A percentile compares a stretch with the other conserved stretches of the same genome.
phyloP scores from a whole-genome alignment of 2,329 filamentous ascomycete species.

The Trichoderma citrinoviride region DNA sequence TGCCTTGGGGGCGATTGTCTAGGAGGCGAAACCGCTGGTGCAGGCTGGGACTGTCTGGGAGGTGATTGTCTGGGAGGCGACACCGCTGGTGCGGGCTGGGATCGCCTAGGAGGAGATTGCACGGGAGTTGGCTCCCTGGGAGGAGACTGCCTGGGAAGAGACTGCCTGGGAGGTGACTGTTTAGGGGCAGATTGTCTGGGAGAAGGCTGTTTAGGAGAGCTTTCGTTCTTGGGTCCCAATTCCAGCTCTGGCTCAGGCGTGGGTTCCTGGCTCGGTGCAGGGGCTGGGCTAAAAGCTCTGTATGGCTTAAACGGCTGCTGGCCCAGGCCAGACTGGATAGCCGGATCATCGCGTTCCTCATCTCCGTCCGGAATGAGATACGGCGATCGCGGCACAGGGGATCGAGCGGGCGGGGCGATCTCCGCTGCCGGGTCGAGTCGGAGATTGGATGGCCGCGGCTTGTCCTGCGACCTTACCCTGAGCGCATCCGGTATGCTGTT shows the following conservation, averaged over 20 bases:
- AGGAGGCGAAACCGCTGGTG: not conserved
- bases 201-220: constrained; percentile 17
- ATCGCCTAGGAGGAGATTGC: not conserved
- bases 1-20: not conserved
- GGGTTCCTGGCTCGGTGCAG: not conserved
- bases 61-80: not conserved
- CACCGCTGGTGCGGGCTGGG: not conserved
- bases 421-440: constrained; percentile 37
- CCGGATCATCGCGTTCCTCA: constrained; percentile 26
- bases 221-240: constrained; percentile 22
- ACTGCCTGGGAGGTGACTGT: constrained; percentile 21
- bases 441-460: constrained; percentile 30
- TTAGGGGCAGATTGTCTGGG: constrained; percentile 28
- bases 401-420: constrained; percentile 28
- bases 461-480: constrained; percentile 51
- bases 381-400: constrained; percentile 32
- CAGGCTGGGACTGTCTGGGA: not conserved
- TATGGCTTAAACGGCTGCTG: constrained; percentile 22
- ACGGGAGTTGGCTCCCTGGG: not conserved
- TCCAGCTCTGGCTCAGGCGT: constrained; percentile 10
- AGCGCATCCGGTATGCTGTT: constrained; percentile 44
- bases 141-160: not conserved
- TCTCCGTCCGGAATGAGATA: constrained; percentile 28
- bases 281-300: constrained; percentile 18
- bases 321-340: constrained; percentile 27